These are phyloP conservation scores for Serpula lacrymans DNA, from an alignment of 768 basidiomycete genomes.

Conservation along the genomic window DNA sequence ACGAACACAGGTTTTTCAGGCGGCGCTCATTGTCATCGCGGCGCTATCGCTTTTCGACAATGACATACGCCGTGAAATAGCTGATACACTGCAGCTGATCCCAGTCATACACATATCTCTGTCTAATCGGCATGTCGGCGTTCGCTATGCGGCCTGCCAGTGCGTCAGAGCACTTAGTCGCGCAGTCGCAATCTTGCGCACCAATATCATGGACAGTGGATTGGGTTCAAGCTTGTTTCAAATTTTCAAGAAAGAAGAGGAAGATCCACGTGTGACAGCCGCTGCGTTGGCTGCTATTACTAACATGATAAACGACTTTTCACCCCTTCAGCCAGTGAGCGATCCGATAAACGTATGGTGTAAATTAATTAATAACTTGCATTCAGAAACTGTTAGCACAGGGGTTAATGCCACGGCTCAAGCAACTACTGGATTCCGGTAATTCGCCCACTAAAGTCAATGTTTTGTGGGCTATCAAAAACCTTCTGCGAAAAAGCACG, in stretches of 20 bases:
- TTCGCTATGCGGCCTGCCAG: conserved; percentile 86
- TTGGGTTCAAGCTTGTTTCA: conserved; percentile 70
- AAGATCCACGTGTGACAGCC: conserved; percentile 67
- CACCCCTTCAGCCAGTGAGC: conserved; percentile 70
- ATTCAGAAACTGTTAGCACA: conserved; percentile 61
- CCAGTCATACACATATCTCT: conserved; percentile 54
- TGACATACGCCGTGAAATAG: conserved; percentile 65
- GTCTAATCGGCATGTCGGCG: conserved; percentile 60
- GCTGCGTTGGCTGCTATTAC: conserved; percentile 76
- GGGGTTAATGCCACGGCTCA: conserved; percentile 63
- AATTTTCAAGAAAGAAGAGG: conserved; percentile 51
- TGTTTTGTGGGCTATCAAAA: conserved; percentile 86
- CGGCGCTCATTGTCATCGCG: conserved; percentile 69
- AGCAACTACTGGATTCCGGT: conserved; percentile 48
- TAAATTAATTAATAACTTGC: conserved; percentile 3
- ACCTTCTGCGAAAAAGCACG: conserved; percentile 64
- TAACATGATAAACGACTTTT: conserved; percentile 85
- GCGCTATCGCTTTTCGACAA: conserved; percentile 70
- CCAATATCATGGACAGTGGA: conserved; percentile 80
- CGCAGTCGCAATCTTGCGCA: conserved; percentile 75
- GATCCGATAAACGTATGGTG: background rate
- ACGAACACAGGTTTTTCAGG: conserved; percentile 37
- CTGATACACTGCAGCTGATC: conserved; percentile 55
- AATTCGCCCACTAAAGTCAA: conserved; percentile 62
- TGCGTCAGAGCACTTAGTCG: conserved; percentile 78